Percentiles rank a stretch among this genome's conserved stretches.
Conservation (phyloP, 495 filamentous ascomycete species). For the Neurospora sp. region DNA sequence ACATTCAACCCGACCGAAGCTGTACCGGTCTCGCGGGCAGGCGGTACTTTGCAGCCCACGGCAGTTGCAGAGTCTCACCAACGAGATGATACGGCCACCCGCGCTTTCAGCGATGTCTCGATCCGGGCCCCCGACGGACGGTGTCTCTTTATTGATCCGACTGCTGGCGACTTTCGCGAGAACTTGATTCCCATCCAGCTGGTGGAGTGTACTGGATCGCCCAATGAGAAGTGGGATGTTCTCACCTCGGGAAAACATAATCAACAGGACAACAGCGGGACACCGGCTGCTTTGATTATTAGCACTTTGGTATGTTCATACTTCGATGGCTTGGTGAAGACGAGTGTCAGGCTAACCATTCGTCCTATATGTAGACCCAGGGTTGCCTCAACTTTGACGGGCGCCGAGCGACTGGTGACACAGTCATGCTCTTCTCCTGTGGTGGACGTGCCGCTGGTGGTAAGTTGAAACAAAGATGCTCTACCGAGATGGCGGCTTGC, state of each 20-base stretch:
- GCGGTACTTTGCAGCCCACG: slow-evolving; percentile 37
- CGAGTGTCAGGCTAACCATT: neutral
- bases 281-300: slow-evolving; percentile 33
- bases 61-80: slow-evolving; percentile 37
- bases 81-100: slow-evolving; percentile 37
- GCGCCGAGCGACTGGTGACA: slow-evolving; percentile 33
- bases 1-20: slow-evolving; percentile 34
- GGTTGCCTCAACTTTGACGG: slow-evolving; percentile 44
- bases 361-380: slow-evolving; percentile 22
- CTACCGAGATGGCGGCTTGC: slow-evolving; percentile 5
- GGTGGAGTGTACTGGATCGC: slow-evolving; percentile 33
- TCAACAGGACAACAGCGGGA: slow-evolving; percentile 12
- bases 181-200: slow-evolving; percentile 43
- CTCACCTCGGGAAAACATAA: slow-evolving; percentile 44
- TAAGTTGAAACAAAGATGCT: slow-evolving; percentile 11
- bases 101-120: slow-evolving; percentile 35
- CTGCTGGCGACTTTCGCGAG: slow-evolving; percentile 45
- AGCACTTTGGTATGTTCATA: slow-evolving; percentile 32
- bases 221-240: slow-evolving; percentile 45
- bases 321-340: neutral
- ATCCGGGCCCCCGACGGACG: slow-evolving; percentile 40
- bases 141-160: slow-evolving; percentile 44
- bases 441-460: slow-evolving; percentile 43
- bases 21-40: slow-evolving; percentile 41
- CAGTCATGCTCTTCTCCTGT: slow-evolving; percentile 42